Percentiles rank a stretch among this genome's conserved stretches.
Evolutionary conservation across 768 basidiomycete genomes (phyloP).

Genomic region (Plicaturopsis crispa): DNA sequence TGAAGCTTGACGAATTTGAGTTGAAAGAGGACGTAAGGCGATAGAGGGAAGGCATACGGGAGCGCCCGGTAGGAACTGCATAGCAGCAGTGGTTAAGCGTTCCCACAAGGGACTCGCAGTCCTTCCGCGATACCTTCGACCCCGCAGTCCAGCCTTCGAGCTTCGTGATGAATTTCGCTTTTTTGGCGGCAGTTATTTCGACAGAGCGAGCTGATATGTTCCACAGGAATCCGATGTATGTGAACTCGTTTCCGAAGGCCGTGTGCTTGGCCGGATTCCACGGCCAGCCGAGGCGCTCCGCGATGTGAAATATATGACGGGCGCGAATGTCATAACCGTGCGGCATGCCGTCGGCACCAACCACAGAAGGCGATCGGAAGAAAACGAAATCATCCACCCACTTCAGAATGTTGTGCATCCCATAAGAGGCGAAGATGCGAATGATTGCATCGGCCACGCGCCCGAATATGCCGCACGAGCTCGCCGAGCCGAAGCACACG

Average conservation of each 20-base stretch:
- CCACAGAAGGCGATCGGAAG: conserved; percentile 13
- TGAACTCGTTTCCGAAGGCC: conserved; percentile 7
- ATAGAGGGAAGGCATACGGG: background rate
- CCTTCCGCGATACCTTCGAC: background rate
- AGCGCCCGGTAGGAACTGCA: conserved; percentile 12
- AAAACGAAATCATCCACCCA: conserved; percentile 22
- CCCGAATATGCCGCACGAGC: conserved; percentile 24
- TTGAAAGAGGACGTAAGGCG: background rate
- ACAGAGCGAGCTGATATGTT: conserved; percentile 6
- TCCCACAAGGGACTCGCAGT: conserved; percentile 13
- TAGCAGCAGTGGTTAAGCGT: conserved; percentile 23
- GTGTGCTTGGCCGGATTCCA: conserved; percentile 14
- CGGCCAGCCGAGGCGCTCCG: conserved; percentile 14
- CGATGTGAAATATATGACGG: conserved; percentile 10
- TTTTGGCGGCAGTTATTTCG: conserved; percentile 7
- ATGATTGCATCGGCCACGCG: conserved; percentile 22
- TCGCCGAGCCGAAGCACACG: conserved; percentile 20
- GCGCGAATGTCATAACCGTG: conserved; percentile 8
- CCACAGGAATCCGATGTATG: conserved; percentile 13
- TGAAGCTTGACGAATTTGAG: background rate
- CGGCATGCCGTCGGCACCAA: background rate
- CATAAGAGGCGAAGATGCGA: conserved; percentile 14
- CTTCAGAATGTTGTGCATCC: conserved; percentile 13
- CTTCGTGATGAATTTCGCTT: conserved; percentile 3
- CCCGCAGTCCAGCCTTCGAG: background rate